phyloP scores from a whole-genome alignment of 768 basidiomycete genomes.

The Panus rudis region DNA sequence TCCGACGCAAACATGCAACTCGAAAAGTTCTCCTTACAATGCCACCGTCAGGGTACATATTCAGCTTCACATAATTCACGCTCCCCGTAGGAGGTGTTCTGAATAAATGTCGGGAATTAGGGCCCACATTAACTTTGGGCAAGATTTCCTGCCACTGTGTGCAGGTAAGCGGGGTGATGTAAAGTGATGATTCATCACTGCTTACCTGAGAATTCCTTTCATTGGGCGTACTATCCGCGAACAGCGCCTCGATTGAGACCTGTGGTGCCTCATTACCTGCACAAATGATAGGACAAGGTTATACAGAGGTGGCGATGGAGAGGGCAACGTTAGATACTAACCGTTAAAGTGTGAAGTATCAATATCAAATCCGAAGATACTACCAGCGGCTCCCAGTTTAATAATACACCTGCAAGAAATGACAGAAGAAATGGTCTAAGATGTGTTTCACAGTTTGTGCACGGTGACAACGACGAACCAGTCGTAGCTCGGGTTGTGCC shows the following conservation, averaged over 20 bases:
- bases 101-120: slow-evolving; percentile 87
- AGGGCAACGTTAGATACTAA: slow-evolving; percentile 12
- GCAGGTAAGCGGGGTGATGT: slow-evolving; percentile 1
- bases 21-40: slow-evolving; percentile 47
- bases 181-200: slow-evolving; percentile 3
- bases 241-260: slow-evolving; percentile 64
- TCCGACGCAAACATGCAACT: slow-evolving; percentile 2
- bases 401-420: slow-evolving; percentile 72
- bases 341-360: slow-evolving; percentile 96
- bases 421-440: too few species aligned
- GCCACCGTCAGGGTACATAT: slow-evolving; percentile 96
- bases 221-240: slow-evolving; percentile 31
- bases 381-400: slow-evolving; percentile 72
- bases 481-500: slow-evolving; percentile 85
- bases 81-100: slow-evolving; percentile 45
- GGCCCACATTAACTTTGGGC: slow-evolving; percentile 69
- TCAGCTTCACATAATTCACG: slow-evolving; percentile 80
- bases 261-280: slow-evolving; percentile 85
- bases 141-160: slow-evolving; percentile 76
- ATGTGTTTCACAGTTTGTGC: not conserved
- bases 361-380: slow-evolving; percentile 78
- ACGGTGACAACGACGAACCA: slow-evolving; percentile 46
- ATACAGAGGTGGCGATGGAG: not conserved
- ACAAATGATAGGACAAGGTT: not conserved
- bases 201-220: too few species aligned